Evolutionary conservation across 768 basidiomycete genomes (phyloP).

Genomic region (Lanmaoa rubissima): DNA sequence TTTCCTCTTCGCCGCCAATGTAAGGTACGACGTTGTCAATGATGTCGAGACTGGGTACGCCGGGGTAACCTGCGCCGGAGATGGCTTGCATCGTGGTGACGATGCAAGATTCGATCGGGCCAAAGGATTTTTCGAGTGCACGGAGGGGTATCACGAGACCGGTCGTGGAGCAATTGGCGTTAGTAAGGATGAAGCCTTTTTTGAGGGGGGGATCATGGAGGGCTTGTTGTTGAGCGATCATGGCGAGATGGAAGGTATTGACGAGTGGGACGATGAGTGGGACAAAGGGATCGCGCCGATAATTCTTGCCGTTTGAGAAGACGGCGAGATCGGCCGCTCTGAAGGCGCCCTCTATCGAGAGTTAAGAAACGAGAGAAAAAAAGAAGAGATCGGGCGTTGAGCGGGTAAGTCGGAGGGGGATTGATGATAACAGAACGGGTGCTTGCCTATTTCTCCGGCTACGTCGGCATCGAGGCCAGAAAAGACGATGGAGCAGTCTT

Average conservation of each 20-base stretch:
- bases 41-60: conserved; percentile 85
- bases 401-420: not conserved
- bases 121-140: conserved; percentile 87
- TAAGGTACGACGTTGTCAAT: conserved; percentile 95
- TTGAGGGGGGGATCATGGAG: conserved; percentile 64
- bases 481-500: conserved; percentile 84
- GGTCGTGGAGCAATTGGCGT: conserved; percentile 98
- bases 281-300: conserved; percentile 85
- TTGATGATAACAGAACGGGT: not conserved
- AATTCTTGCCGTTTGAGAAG: conserved; percentile 98
- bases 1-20: conserved; percentile 93
- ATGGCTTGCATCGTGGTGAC: conserved; percentile 98
- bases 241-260: conserved; percentile 81
- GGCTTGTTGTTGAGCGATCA: conserved; percentile 79
- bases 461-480: conserved; percentile 95
- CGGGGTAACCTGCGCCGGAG: conserved; percentile 97
- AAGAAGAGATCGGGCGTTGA: not conserved
- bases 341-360: conserved; percentile 65
- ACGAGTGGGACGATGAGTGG: conserved; percentile 97
- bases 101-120: conserved; percentile 87
- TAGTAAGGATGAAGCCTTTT: conserved; percentile 94
- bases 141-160: conserved; percentile 88
- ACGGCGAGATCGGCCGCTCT: conserved; percentile 84
- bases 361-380: not conserved
- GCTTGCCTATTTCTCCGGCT: conserved; percentile 89